Evolutionary conservation across 208 protist species (phyloP).

Genomic region (Phytomonas sp.): DNA sequence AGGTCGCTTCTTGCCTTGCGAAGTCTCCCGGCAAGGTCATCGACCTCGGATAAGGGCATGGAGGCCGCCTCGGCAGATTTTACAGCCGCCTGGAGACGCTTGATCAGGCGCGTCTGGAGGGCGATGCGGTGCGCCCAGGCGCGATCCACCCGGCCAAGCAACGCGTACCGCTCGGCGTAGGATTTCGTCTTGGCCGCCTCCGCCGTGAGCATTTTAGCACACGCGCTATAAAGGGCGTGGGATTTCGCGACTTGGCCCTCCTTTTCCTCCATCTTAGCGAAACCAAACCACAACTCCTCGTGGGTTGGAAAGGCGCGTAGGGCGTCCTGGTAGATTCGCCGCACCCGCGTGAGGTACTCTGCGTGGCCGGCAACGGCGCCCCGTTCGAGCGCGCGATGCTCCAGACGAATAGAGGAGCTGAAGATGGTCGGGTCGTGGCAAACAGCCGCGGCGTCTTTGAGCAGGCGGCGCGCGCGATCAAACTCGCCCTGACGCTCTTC

Average conservation of each 20-base stretch:
- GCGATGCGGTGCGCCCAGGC: slow-evolving; percentile 61
- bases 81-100: slow-evolving; percentile 14
- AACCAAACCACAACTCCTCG: slow-evolving; percentile 52
- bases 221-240: slow-evolving; percentile 44
- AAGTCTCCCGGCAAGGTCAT: too few relatives aligned
- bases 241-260: slow-evolving; percentile 40
- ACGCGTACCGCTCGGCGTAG: slow-evolving; percentile 57
- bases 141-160: slow-evolving; percentile 56
- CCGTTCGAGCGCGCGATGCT: slow-evolving; percentile 21
- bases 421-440: slow-evolving; percentile 34
- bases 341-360: slow-evolving; percentile 19
- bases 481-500: slow-evolving; percentile 54
- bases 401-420: slow-evolving; percentile 25
- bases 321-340: slow-evolving; percentile 39
- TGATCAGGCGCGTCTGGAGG: slow-evolving; percentile 28
- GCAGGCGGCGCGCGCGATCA: slow-evolving; percentile 45
- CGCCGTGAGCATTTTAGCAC: slow-evolving; percentile 37
- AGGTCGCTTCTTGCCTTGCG: slow-evolving; percentile 13
- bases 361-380: slow-evolving; percentile 13
- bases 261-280: slow-evolving; percentile 71
- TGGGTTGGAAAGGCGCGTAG: slow-evolving; percentile 57
- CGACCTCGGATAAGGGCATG: too few relatives aligned
- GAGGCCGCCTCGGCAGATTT: slow-evolving; percentile 2
- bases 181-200: slow-evolving; percentile 33
- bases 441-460: slow-evolving; percentile 45